Base-by-base conservation (phyloP, 2,329 filamentous ascomycete species). In the Fusarium marasasianum region DNA sequence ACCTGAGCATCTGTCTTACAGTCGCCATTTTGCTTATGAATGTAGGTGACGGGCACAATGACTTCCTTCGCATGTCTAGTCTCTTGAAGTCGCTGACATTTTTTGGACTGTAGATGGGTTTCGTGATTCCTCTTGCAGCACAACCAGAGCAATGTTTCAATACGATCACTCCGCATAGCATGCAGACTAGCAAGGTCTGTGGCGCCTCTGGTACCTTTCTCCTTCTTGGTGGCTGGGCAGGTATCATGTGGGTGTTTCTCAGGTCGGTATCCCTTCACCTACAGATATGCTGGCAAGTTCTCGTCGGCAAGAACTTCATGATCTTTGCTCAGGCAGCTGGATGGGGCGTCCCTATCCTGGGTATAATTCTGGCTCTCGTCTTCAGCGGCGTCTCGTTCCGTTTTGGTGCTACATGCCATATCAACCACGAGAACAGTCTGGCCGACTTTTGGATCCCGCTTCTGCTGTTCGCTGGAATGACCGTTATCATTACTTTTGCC, bases 231-330 rank as follows among this genome's bases (percentile, higher is more conserved):
- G 96, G 95, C 48, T 94, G 95, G 88, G 89, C 91, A 37, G 93
- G 92, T 51, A 90, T 94, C 38, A 91, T 97, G 82, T 99, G 96
- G 96, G 91, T 95, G 73, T 97, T 98, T 81, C 88, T 98, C 69
- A 91, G 96, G 72, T 93, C 96, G 0, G 84, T 98, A 40, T 97
- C 95, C 9, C 92, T 99, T 77, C 96, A 99, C 82, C 90, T 99
- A 33, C 96, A 98, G 82, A 98, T 99, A 74, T 98, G 95, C 86
- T 99, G 96, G 96, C 95, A 98, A 82, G 88, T 97, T 40, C 91
- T 96, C 13, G 93, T 97, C 8, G 96, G 96, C 44, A 90, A 91
- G 50, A 93, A 89, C 78, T 98, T 98, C 83, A 98, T 98, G 91
- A 94, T 94, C 86, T 89, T 90, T 74, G 91, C 96, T 7, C 91